Evolutionary conservation across 306 rosid genomes (phyloP).

Genomic region (Argentina anserina): DNA sequence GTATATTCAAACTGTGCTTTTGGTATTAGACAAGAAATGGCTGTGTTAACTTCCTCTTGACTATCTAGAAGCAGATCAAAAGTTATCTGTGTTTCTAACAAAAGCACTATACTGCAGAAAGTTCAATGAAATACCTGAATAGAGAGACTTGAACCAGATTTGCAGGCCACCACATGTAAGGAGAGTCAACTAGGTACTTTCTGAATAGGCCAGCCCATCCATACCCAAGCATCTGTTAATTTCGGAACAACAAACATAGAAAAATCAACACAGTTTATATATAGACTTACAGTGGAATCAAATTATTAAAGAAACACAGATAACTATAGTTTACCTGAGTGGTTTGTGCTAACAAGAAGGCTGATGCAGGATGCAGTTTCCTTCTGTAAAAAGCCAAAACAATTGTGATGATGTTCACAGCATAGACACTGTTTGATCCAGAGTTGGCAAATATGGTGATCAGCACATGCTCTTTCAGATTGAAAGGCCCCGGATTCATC

Average conservation of each 20-base stretch:
- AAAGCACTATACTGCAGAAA: neutral
- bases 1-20: neutral
- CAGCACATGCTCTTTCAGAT: slow-evolving; percentile 71
- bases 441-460: slow-evolving; percentile 78
- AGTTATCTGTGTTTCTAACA: neutral
- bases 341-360: slow-evolving; percentile 56
- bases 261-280: neutral
- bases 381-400: slow-evolving; percentile 83
- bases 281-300: neutral
- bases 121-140: slow-evolving; percentile 48
- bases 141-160: slow-evolving; percentile 85
- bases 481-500: slow-evolving; percentile 79
- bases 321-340: slow-evolving; percentile 54
- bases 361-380: slow-evolving; percentile 51
- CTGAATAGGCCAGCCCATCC: slow-evolving; percentile 97
- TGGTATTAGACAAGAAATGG: neutral
- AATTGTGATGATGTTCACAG: slow-evolving; percentile 65
- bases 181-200: slow-evolving; percentile 75
- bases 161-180: slow-evolving; percentile 97
- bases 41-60: no score
- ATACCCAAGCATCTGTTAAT: slow-evolving; percentile 79
- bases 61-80: neutral
- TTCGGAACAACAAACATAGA: neutral
- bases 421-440: slow-evolving; percentile 65
- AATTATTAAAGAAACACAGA: neutral